phyloP scores from a whole-genome alignment of 1,139 yeast species.

The Wickerhamomyces sp. region DNA sequence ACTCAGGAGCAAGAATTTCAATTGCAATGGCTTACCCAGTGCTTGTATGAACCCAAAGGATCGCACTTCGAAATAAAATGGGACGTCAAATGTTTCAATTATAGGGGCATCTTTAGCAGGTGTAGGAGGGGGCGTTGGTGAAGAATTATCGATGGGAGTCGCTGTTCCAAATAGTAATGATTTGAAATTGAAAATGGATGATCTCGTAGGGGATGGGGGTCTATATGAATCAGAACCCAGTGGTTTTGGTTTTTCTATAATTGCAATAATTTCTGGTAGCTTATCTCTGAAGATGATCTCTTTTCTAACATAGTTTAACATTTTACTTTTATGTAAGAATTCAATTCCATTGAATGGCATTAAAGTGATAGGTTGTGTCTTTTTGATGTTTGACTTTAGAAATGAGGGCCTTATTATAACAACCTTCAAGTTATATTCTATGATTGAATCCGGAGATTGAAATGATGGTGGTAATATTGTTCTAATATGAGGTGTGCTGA shows the following conservation, averaged over 20 bases:
- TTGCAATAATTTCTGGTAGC: slow-evolving; percentile 43
- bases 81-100: slow-evolving; percentile 36
- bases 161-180: slow-evolving; percentile 5
- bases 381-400: slow-evolving; percentile 45
- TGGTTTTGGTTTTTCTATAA: slow-evolving; percentile 20
- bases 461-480: slow-evolving; percentile 55
- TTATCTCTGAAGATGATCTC: slow-evolving; percentile 36
- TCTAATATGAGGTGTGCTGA: slow-evolving; percentile 33
- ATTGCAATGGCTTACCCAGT: slow-evolving; percentile 41
- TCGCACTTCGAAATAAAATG: slow-evolving; percentile 43
- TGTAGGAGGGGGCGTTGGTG: slow-evolving; percentile 2
- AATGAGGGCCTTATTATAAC: slow-evolving; percentile 55
- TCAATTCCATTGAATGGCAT: slow-evolving; percentile 46
- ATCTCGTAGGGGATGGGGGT: neutral
- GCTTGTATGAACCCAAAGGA: slow-evolving; percentile 30
- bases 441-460: slow-evolving; percentile 39
- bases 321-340: slow-evolving; percentile 27
- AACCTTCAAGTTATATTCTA: slow-evolving; percentile 53
- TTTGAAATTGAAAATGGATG: slow-evolving; percentile 1
- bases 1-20: slow-evolving; percentile 37
- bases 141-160: neutral
- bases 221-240: slow-evolving; percentile 12
- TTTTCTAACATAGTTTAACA: slow-evolving; percentile 36
- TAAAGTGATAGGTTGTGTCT: slow-evolving; percentile 47
- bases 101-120: slow-evolving; percentile 21